Conservation (phyloP, 441 rosid species). For the Biscutella laevigata region DNA sequence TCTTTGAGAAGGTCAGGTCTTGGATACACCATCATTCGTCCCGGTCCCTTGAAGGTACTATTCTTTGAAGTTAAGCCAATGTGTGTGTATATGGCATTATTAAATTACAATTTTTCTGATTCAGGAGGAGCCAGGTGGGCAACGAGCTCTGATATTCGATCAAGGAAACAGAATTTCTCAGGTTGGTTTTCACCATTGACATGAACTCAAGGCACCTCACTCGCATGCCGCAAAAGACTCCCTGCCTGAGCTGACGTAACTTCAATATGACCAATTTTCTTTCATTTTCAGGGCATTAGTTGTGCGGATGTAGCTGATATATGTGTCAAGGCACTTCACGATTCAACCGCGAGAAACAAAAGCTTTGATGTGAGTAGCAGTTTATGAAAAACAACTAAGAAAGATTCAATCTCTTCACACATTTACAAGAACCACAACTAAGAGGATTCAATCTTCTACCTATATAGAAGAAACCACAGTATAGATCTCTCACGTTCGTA, state of each 20-base stretch:
- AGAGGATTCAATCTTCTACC: no score
- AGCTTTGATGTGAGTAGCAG: constrained; percentile 76
- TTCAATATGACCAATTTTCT: not conserved
- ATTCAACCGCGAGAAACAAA: constrained; percentile 91
- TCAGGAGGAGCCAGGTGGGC: constrained; percentile 98
- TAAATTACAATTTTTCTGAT: not conserved
- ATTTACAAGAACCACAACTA: no score
- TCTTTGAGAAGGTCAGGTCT: constrained; percentile 89
- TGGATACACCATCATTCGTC: constrained; percentile 88
- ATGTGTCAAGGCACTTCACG: constrained; percentile 90
- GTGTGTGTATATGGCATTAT: not conserved
- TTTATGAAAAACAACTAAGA: not conserved
- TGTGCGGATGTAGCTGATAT: constrained; percentile 96
- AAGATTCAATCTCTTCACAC: not conserved
- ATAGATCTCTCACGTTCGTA: constrained; percentile 7
- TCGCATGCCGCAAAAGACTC: not conserved
- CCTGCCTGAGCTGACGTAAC: not conserved
- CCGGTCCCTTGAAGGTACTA: constrained; percentile 74
- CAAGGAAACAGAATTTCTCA: constrained; percentile 91
- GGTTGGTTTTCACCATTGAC: constrained; percentile 29
- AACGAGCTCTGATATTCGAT: constrained; percentile 89
- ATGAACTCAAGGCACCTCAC: not conserved
- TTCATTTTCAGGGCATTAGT: constrained; percentile 60
- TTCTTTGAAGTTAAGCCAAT: not conserved
- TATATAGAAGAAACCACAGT: not conserved